Base-by-base conservation (phyloP, 1,284 basidiomycete species). In the Mrakiaceae sp. region DNA sequence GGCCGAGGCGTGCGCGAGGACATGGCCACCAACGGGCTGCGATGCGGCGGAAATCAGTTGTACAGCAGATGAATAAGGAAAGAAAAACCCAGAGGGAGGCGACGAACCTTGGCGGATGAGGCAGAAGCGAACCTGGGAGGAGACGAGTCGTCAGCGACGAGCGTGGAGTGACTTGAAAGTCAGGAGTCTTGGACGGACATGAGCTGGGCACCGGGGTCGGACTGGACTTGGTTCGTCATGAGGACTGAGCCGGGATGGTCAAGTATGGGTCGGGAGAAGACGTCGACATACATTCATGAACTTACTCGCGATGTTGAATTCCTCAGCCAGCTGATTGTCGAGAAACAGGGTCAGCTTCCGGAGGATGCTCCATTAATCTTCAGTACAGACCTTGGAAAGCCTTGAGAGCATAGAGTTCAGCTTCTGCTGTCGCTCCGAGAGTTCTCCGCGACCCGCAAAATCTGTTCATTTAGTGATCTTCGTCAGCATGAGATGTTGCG, bases 241-340 rank as follows among this genome's bases (percentile, higher is more conserved):
- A 61, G 53, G 11, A 65, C 52, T 42, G 14, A 49, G 16, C 4
- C 5, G 7, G 9, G 49, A 49, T 4, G 49, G 48, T 51, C 5
- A 43, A n/a, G 16, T 50, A 40, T 39, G 44, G 46, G 46, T 4
- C 7, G 44, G 27, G 46, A 16, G 11, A 39, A 62, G 6, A 46
- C 3, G 27, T 12, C 6, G 14, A 46, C 11, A 8, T 27, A 12
- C n/a, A 4, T 39, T 3, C 16, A 71, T 79, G 87, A 0, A 90
- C 92, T 81, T 96, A 92, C 72, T 96, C 95, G 84, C 87, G 69
- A 95, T 82, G 87, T 96, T 75, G 72, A 73, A 77, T 40, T 60
- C 91, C 74, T 95, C 91, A 0, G 91, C 84, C n/a, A 94, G 40
- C 54, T 55, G 54, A 3, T 49, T 27, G 27, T 27, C 27, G 27